Conservation (phyloP, 257 asterid genomes). For the Ehretia macrophylla region DNA sequence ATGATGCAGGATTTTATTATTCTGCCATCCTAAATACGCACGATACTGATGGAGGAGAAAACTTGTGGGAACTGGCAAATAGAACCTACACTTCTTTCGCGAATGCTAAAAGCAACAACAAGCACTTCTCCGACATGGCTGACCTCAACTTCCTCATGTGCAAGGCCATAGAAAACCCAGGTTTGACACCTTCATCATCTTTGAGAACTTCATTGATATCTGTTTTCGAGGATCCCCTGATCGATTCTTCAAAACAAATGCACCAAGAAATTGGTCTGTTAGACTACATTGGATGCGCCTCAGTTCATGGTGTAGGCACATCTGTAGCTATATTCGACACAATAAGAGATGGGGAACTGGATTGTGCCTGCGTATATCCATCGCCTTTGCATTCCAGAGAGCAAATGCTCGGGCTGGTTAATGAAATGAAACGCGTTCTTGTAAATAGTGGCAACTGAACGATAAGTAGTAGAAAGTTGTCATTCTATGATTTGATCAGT, state of each 20-base stretch:
- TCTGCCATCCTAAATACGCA: slow-evolving; percentile 85
- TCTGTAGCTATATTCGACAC: slow-evolving; percentile 73
- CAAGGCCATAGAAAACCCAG: slow-evolving; percentile 87
- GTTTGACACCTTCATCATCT: slow-evolving; percentile 68
- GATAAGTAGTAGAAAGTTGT: neutral
- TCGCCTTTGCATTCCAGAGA: slow-evolving; percentile 82
- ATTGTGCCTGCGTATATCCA: slow-evolving; percentile 78
- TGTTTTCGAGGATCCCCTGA: slow-evolving; percentile 62
- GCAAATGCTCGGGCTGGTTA: slow-evolving; percentile 64
- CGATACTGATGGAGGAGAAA: slow-evolving; percentile 53
- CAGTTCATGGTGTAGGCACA: slow-evolving; percentile 87
- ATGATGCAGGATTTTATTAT: slow-evolving; percentile 69
- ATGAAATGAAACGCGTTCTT: slow-evolving; percentile 51
- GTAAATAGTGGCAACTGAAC: slow-evolving; percentile 21
- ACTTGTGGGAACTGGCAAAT: slow-evolving; percentile 63
- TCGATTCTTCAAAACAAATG: slow-evolving; percentile 28
- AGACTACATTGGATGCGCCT: slow-evolving; percentile 68
- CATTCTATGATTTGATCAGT: too few relatives aligned
- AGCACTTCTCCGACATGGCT: slow-evolving; percentile 80
- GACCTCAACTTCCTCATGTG: slow-evolving; percentile 86
- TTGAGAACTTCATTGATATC: slow-evolving; percentile 69
- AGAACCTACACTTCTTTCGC: slow-evolving; percentile 47
- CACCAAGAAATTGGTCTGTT: slow-evolving; percentile 49
- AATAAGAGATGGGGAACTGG: slow-evolving; percentile 55
- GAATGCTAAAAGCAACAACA: slow-evolving; percentile 59